These are phyloP conservation scores for Saccharomycopsis synnaedendra DNA, from an alignment of 805 yeast species.

Conservation along the genomic window DNA sequence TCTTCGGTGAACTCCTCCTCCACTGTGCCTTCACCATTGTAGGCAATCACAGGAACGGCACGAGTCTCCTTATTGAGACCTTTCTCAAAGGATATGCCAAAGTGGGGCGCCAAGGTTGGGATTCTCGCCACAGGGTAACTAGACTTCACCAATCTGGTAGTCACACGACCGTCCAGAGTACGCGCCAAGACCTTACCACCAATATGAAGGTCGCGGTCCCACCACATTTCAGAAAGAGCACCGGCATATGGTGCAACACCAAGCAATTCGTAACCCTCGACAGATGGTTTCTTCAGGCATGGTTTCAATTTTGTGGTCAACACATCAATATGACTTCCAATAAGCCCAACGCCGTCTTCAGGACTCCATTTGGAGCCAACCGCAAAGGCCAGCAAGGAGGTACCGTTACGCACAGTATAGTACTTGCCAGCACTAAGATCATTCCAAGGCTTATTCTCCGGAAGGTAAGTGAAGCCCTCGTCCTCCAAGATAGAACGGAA, in stretches of 20 bases:
- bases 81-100: slow-evolving; percentile 56
- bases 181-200: slow-evolving; percentile 59
- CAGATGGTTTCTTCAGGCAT: slow-evolving; percentile 41
- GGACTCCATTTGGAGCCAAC: slow-evolving; percentile 60
- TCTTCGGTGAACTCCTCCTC: slow-evolving; percentile 39
- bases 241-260: slow-evolving; percentile 86
- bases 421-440: slow-evolving; percentile 41
- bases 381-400: slow-evolving; percentile 57
- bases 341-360: slow-evolving; percentile 52
- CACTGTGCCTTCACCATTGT: slow-evolving; percentile 22
- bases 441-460: slow-evolving; percentile 52
- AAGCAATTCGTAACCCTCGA: slow-evolving; percentile 65
- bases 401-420: slow-evolving; percentile 59
- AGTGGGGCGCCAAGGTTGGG: slow-evolving; percentile 82
- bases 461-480: slow-evolving; percentile 53
- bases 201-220: slow-evolving; percentile 78
- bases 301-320: slow-evolving; percentile 65
- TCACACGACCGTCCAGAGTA: slow-evolving; percentile 24
- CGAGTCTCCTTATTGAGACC: slow-evolving; percentile 72
- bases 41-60: slow-evolving; percentile 71
- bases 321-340: slow-evolving; percentile 72
- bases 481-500: slow-evolving; percentile 36
- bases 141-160: slow-evolving; percentile 39
- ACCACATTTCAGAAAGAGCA: slow-evolving; percentile 52
- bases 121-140: slow-evolving; percentile 66